phyloP scores from a whole-genome alignment of 176 grass and related monocot genomes.

The Oropetium thomaeum region DNA sequence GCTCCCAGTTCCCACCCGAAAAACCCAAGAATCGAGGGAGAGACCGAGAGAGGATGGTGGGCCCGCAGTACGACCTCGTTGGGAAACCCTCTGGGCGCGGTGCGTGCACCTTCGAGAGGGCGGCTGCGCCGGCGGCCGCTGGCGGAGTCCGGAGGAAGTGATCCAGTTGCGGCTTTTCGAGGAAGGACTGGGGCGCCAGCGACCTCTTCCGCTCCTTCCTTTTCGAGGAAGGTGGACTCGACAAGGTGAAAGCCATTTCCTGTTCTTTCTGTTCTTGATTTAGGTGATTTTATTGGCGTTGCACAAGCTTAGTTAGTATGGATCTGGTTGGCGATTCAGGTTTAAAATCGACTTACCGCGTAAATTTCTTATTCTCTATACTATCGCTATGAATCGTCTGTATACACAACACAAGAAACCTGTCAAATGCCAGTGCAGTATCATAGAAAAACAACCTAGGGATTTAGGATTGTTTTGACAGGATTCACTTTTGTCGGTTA shows the following conservation, averaged over 20 bases:
- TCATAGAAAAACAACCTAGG: not conserved
- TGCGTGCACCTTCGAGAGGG: conserved; percentile 82
- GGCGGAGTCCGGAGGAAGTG: conserved; percentile 32
- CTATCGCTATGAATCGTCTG: too few relatives aligned
- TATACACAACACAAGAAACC: too few relatives aligned
- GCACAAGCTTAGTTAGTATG: not conserved
- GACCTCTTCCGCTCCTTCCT: conserved; percentile 83
- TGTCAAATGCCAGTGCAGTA: too few relatives aligned
- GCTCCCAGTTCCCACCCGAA: not conserved
- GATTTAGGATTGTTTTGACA: not conserved
- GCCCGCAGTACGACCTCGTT: conserved; percentile 75
- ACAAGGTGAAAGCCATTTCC: conserved; percentile 34
- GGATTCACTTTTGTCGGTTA: not conserved
- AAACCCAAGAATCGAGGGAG: not conserved
- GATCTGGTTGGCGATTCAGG: too few relatives aligned
- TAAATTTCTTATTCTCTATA: too few relatives aligned
- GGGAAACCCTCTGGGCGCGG: conserved; percentile 79
- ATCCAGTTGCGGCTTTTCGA: conserved; percentile 68
- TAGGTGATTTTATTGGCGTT: not conserved
- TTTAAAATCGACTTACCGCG: too few relatives aligned
- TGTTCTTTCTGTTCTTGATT: not conserved
- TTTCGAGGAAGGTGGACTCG: conserved; percentile 71
- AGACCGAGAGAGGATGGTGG: conserved; percentile 53
- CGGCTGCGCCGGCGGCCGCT: conserved; percentile 39
- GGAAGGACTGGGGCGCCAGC: conserved; percentile 77